Percentiles rank a stretch among this genome's conserved stretches.
Conservation (phyloP, 805 yeast species). For the Zygoascus biomembranicola region DNA sequence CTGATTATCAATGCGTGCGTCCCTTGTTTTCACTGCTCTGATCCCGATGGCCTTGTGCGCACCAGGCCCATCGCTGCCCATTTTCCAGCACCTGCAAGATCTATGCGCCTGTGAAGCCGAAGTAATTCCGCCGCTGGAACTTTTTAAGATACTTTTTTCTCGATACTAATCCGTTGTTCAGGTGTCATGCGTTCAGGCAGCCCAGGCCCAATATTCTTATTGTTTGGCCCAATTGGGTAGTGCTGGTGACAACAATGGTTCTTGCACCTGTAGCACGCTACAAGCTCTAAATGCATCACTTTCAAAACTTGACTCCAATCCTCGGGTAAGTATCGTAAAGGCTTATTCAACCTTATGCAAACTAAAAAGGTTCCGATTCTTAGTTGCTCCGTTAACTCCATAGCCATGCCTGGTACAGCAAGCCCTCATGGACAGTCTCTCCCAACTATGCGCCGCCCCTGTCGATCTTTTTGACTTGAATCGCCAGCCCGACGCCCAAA, state of each 20-base stretch:
- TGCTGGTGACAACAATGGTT: not conserved
- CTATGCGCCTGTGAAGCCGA: not conserved
- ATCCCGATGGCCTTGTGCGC: not conserved
- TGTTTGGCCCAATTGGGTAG: not conserved
- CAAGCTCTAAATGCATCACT: not conserved
- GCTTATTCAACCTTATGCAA: no score
- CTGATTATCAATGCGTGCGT: not conserved
- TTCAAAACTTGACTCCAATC: no score
- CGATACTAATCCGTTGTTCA: not conserved
- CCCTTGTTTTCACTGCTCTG: not conserved
- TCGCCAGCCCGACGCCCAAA: not conserved
- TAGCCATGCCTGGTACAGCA: not conserved
- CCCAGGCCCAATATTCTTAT: not conserved
- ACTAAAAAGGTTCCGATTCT: no score
- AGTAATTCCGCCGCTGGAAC: not conserved
- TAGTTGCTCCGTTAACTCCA: no score
- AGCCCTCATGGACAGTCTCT: not conserved
- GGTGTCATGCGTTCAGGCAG: not conserved
- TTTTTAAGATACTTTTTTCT: no score
- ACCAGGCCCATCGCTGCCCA: not conserved
- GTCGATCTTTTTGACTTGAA: not conserved
- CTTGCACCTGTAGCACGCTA: not conserved
- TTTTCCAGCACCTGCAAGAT: not conserved
- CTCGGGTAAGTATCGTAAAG: no score
- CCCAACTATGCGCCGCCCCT: not conserved